Conservation (phyloP, 2,329 filamentous ascomycete genomes). For the Exophiala sp. region DNA sequence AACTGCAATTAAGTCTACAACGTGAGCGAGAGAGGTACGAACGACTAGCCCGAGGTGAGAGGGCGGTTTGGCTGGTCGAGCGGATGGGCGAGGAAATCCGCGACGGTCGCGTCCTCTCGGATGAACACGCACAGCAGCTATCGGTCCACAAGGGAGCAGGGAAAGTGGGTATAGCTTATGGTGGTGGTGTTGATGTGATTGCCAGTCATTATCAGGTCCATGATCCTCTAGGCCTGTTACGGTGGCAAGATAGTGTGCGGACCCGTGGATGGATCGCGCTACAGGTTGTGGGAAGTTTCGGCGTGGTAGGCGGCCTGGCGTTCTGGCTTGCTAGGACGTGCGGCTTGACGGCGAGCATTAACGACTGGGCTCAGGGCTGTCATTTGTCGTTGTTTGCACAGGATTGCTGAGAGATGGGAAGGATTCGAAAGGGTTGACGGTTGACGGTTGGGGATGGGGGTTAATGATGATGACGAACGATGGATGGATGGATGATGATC, state of each 20-base stretch:
- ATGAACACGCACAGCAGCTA: conserved; percentile 35
- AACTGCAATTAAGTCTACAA: conserved; percentile 68
- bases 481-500: too few relatives aligned
- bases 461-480: not conserved
- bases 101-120: conserved; percentile 57
- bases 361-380: conserved; percentile 26
- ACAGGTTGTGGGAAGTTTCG: conserved; percentile 67
- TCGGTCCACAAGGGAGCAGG: conserved; percentile 27
- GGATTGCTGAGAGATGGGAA: conserved; percentile 6
- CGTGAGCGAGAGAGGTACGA: conserved; percentile 68
- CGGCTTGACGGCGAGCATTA: conserved; percentile 31
- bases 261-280: conserved; percentile 61
- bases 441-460: not conserved
- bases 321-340: conserved; percentile 52
- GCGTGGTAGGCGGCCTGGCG: conserved; percentile 66
- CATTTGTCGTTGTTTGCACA: conserved; percentile 13
- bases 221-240: conserved; percentile 73
- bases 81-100: conserved; percentile 60
- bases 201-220: conserved; percentile 44
- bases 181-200: conserved; percentile 14
- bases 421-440: not conserved
- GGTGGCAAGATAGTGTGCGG: conserved; percentile 61
- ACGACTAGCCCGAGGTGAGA: conserved; percentile 55
- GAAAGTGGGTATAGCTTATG: conserved; percentile 23
- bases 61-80: conserved; percentile 64